Evolutionary conservation across 2,329 filamentous ascomycete species (phyloP).

Genomic region (Fusarium sp.): DNA sequence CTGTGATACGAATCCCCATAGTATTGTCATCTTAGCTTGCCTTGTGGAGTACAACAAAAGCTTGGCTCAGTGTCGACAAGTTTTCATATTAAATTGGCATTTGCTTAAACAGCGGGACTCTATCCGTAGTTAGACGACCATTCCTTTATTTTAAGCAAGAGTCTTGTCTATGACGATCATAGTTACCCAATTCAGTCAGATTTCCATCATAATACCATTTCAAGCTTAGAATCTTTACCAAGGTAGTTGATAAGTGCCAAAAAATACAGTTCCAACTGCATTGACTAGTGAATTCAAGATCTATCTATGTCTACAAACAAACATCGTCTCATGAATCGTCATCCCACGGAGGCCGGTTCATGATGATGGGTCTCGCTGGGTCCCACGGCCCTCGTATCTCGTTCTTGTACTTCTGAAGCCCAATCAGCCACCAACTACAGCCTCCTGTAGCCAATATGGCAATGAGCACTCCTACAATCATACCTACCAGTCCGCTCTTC

Average conservation of each 20-base stretch:
- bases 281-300: neutral
- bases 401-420: conserved; percentile 98
- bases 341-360: conserved; percentile 70
- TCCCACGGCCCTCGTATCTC: conserved; percentile 99
- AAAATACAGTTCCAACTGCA: neutral
- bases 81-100: neutral
- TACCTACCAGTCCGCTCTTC: conserved; percentile 73
- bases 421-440: conserved; percentile 98
- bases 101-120: neutral
- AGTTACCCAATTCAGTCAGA: neutral
- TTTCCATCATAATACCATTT: neutral
- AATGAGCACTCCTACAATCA: conserved; percentile 78
- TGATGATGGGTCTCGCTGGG: conserved; percentile 87
- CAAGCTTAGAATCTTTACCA: neutral
- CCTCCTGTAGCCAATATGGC: conserved; percentile 86
- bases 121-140: too few relatives aligned
- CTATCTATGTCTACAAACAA: conserved; percentile 11
- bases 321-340: conserved; percentile 42
- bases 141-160: neutral
- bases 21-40: neutral
- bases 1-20: neutral
- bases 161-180: neutral
- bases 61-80: conserved; percentile 10
- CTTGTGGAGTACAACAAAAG: conserved; percentile 4
- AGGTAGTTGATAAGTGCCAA: neutral